Evolutionary conservation across 2,329 filamentous ascomycete species (phyloP).

Genomic region (Fusarium phyllophilum): DNA sequence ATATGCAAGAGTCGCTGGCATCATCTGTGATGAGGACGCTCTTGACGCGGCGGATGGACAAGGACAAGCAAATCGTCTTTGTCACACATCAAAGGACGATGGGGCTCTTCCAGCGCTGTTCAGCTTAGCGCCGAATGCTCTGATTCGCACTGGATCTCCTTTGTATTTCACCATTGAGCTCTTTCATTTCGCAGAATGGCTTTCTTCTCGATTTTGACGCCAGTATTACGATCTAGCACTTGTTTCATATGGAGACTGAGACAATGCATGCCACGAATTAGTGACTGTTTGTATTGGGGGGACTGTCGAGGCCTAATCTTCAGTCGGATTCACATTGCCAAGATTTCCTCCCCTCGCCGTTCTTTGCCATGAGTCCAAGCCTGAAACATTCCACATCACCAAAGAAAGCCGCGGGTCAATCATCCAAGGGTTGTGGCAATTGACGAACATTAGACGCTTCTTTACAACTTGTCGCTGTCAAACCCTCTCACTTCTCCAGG

Average conservation of each 20-base stretch:
- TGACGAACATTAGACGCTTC: neutral
- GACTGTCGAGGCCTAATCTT: neutral
- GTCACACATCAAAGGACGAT: neutral
- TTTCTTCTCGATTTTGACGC: neutral
- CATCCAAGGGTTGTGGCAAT: neutral
- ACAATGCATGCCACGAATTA: fast-evolving
- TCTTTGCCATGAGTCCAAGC: neutral
- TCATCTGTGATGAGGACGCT: neutral
- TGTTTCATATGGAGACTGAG: fast-evolving
- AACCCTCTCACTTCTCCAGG: neutral
- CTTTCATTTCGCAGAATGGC: neutral
- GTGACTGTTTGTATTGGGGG: too few relatives aligned
- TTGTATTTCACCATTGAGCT: neutral
- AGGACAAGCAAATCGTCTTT: fast-evolving
- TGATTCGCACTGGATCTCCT: fast-evolving
- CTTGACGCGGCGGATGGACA: neutral
- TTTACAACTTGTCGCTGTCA: neutral
- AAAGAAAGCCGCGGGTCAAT: neutral
- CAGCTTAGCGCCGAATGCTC: fast-evolving
- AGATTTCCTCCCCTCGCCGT: neutral
- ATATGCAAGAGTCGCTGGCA: neutral
- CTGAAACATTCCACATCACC: neutral
- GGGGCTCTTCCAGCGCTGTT: neutral
- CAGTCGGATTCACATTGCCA: too few relatives aligned
- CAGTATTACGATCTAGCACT: neutral